Percentiles rank a stretch among this genome's conserved stretches.
These are phyloP conservation scores for Rhodotorula babjevae DNA, from an alignment of 768 basidiomycete genomes.

Conservation along the genomic window DNA sequence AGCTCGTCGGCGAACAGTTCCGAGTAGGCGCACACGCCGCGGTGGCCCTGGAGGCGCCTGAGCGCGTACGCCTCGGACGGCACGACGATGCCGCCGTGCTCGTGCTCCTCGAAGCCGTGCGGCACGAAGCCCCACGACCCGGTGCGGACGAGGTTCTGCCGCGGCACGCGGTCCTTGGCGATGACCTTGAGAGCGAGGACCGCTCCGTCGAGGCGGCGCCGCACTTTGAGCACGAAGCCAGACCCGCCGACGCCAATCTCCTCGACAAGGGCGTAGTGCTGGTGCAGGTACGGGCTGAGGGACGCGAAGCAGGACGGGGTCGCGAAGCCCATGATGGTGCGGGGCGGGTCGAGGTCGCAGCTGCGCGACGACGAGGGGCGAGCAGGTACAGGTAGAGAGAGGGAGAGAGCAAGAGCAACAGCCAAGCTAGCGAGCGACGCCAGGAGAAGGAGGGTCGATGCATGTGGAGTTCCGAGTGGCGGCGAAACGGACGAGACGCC, in stretches of 20 bases:
- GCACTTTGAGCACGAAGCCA: constrained; percentile 85
- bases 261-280: constrained; percentile 44
- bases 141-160: constrained; percentile 40
- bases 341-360: background rate
- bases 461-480: too few species aligned
- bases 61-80: constrained; percentile 79
- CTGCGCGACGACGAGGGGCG: background rate
- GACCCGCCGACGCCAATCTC: constrained; percentile 82
- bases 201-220: constrained; percentile 55
- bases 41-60: constrained; percentile 62
- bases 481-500: too few species aligned
- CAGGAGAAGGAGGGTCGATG: too few species aligned
- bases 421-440: too few species aligned
- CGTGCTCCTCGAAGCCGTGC: constrained; percentile 1
- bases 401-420: too few species aligned
- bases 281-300: constrained; percentile 39
- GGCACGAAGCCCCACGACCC: constrained; percentile 3
- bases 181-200: constrained; percentile 94
- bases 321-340: constrained; percentile 13
- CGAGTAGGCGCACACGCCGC: constrained; percentile 72
- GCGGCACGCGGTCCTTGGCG: constrained; percentile 46
- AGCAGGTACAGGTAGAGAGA: too few species aligned
- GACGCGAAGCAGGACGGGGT: background rate
- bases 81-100: constrained; percentile 47
- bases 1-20: constrained; percentile 73